Conservation (phyloP, 1,284 basidiomycete species). For the Trichosporon asahii region DNA sequence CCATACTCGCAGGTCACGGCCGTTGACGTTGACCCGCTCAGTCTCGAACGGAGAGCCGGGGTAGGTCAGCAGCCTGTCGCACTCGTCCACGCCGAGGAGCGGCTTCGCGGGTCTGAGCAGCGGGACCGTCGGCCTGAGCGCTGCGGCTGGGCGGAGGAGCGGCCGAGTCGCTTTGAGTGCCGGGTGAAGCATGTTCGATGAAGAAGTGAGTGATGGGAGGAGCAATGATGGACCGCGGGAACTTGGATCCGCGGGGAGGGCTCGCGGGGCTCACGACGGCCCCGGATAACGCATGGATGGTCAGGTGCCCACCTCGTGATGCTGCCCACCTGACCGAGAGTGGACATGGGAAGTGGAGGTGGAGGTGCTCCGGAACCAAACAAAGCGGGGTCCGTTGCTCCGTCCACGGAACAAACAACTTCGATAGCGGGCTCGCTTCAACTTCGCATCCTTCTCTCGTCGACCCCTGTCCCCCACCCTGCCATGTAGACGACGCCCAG, state of each 20-base stretch:
- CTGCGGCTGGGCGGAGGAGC: not conserved
- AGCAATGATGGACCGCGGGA: not conserved
- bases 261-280: not conserved
- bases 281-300: not conserved
- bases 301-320: not conserved
- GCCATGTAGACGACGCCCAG: no score
- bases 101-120: not conserved
- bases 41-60: slow-evolving; percentile 31
- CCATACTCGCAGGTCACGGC: not conserved
- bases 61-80: slow-evolving; percentile 16
- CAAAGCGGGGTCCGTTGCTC: not conserved
- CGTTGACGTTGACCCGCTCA: not conserved
- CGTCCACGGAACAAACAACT: not conserved
- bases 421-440: not conserved
- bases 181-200: not conserved
- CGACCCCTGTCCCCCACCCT: not conserved
- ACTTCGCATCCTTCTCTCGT: not conserved
- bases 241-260: not conserved
- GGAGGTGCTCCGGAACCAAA: not conserved
- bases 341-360: not conserved
- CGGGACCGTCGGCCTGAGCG: not conserved
- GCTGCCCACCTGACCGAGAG: not conserved
- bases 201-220: not conserved
- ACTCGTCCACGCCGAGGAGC: slow-evolving; percentile 12
- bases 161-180: not conserved